phyloP scores from a whole-genome alignment of 345 rosid genomes.

The Odontarrhena argentea region DNA sequence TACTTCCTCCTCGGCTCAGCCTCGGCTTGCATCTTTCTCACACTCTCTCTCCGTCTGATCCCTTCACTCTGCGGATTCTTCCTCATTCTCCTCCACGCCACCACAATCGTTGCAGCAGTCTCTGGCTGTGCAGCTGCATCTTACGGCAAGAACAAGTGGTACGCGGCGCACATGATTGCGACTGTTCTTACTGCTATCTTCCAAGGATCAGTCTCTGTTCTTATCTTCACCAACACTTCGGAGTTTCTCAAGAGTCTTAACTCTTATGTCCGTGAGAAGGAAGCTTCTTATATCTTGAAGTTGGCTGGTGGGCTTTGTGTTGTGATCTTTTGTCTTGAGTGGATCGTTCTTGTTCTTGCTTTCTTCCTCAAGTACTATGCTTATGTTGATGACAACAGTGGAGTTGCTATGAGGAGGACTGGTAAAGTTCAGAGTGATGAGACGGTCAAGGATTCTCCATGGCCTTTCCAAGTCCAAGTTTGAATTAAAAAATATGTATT shows the following conservation, averaged over 20 bases:
- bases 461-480: slow-evolving; percentile 64
- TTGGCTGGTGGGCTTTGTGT: slow-evolving; percentile 76
- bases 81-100: slow-evolving; percentile 46
- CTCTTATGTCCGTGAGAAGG: slow-evolving; percentile 86
- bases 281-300: slow-evolving; percentile 74
- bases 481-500: slow-evolving; percentile 22
- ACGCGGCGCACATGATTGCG: slow-evolving; percentile 82
- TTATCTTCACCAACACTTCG: slow-evolving; percentile 71
- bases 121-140: slow-evolving; percentile 73
- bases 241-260: slow-evolving; percentile 65
- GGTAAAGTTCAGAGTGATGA: slow-evolving; percentile 81
- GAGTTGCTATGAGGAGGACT: slow-evolving; percentile 49
- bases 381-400: slow-evolving; percentile 50
- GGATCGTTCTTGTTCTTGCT: slow-evolving; percentile 87
- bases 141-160: slow-evolving; percentile 57
- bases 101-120: slow-evolving; percentile 63
- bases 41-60: slow-evolving; percentile 79
- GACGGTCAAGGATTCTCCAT: slow-evolving; percentile 78
- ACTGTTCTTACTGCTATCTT: slow-evolving; percentile 84
- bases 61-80: slow-evolving; percentile 72
- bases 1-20: slow-evolving; percentile 90
- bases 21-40: slow-evolving; percentile 87
- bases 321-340: slow-evolving; percentile 77
- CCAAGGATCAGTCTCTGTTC: slow-evolving; percentile 84
- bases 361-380: slow-evolving; percentile 82